Conservation (phyloP, 768 basidiomycete species). For the Mycena rosella region DNA sequence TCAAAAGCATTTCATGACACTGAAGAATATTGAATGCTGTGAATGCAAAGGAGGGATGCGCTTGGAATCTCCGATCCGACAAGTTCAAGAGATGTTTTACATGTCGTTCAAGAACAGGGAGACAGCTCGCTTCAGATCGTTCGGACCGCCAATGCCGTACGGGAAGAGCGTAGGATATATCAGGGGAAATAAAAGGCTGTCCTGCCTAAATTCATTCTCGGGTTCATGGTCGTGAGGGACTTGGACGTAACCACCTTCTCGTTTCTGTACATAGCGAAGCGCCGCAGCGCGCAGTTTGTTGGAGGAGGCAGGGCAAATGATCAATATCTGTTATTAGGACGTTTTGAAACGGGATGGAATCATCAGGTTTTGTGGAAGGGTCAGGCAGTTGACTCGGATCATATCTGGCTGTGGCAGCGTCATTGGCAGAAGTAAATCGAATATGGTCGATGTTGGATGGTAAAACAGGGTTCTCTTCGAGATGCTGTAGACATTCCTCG, state of each 20-base stretch:
- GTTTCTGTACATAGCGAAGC: constrained; percentile 37
- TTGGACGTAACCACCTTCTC: constrained; percentile 32
- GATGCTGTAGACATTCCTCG: constrained; percentile 5
- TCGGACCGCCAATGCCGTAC: constrained; percentile 41
- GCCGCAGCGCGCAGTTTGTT: constrained; percentile 37
- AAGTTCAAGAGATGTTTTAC: neutral
- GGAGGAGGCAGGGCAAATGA: constrained; percentile 8
- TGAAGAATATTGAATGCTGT: neutral
- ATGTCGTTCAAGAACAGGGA: neutral
- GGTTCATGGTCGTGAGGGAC: constrained; percentile 14
- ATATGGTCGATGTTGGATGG: neutral
- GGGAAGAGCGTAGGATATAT: constrained; percentile 45
- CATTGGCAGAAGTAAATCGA: too few species aligned
- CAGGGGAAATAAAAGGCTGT: constrained; percentile 37
- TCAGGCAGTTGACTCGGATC: too few species aligned
- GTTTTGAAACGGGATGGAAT: constrained; percentile 20
- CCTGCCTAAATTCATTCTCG: constrained; percentile 41
- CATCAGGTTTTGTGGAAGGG: neutral
- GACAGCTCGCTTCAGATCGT: neutral
- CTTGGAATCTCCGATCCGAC: neutral
- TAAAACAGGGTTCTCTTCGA: too few species aligned
- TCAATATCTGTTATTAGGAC: constrained; percentile 40
- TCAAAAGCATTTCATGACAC: neutral
- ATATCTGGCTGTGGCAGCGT: too few species aligned
- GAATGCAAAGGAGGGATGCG: neutral